Conservation (phyloP, 768 basidiomycete genomes). For the Royoungia palumana region DNA sequence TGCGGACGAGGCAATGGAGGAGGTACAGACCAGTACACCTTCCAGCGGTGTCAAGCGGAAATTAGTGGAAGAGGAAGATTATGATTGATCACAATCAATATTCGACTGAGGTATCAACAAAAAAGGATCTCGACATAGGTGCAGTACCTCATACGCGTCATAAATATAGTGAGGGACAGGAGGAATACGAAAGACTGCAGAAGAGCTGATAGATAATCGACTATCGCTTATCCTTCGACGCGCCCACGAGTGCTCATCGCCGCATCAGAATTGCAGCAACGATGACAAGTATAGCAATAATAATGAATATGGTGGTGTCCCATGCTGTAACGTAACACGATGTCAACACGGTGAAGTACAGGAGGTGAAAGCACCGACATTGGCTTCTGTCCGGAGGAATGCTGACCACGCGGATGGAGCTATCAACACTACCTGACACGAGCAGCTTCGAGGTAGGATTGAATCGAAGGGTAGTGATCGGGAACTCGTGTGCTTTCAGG, state of each 20-base stretch:
- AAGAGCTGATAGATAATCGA: conserved; percentile 4
- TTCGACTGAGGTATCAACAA: conserved; percentile 6
- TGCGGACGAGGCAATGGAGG: conserved; percentile 71
- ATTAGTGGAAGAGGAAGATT: conserved; percentile 84
- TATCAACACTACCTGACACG: conserved; percentile 89
- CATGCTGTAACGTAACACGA: conserved; percentile 32
- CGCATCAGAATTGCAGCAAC: conserved; percentile 42
- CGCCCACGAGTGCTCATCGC: conserved; percentile 9
- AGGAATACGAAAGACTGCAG: neutral
- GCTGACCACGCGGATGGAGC: conserved; percentile 74
- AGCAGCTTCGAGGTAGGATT: conserved; percentile 78
- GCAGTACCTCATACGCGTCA: conserved; percentile 28
- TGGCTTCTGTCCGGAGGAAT: conserved; percentile 57
- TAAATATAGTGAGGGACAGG: conserved; percentile 21
- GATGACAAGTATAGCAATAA: conserved; percentile 42
- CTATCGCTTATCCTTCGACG: too few relatives aligned
- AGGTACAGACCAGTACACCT: conserved; percentile 55
- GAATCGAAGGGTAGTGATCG: conserved; percentile 86
- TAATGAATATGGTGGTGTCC: conserved; percentile 36
- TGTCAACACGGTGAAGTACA: conserved; percentile 28
- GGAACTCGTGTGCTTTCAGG: conserved; percentile 92
- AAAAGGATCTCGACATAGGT: neutral
- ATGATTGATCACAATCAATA: conserved; percentile 53
- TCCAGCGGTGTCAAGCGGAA: conserved; percentile 72
- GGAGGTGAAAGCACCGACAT: conserved; percentile 43